Evolutionary conservation across 441 rosid species (phyloP).

Genomic region (Populus hybrid): DNA sequence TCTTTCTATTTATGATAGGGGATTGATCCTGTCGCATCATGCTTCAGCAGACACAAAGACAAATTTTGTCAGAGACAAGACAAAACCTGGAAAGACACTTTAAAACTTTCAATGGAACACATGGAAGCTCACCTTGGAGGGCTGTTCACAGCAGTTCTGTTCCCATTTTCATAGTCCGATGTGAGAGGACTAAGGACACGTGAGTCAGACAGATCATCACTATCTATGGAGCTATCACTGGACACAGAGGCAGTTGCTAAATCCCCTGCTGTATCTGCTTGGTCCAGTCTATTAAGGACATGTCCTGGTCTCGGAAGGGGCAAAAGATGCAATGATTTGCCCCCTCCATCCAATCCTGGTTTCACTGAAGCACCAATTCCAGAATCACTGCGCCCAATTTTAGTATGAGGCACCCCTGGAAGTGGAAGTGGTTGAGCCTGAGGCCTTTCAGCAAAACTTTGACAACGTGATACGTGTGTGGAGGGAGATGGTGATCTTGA

Average conservation of each 20-base stretch:
- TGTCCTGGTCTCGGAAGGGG: slow-evolving; percentile 59
- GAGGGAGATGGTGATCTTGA: slow-evolving; percentile 68
- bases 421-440: slow-evolving; percentile 71
- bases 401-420: slow-evolving; percentile 18
- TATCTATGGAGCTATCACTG: slow-evolving; percentile 54
- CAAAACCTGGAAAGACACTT: background rate
- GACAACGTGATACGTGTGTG: slow-evolving; percentile 53
- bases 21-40: slow-evolving; percentile 52
- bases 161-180: slow-evolving; percentile 54
- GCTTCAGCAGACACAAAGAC: slow-evolving; percentile 30
- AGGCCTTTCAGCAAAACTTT: slow-evolving; percentile 62
- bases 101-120: background rate
- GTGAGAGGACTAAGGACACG: slow-evolving; percentile 49
- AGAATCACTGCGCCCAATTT: slow-evolving; percentile 37
- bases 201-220: slow-evolving; percentile 53
- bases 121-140: slow-evolving; percentile 51
- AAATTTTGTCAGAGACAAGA: slow-evolving; percentile 14
- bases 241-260: slow-evolving; percentile 50
- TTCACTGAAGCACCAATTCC: slow-evolving; percentile 41
- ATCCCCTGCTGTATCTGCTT: slow-evolving; percentile 50
- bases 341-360: slow-evolving; percentile 33
- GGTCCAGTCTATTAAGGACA: slow-evolving; percentile 34
- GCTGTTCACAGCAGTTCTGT: slow-evolving; percentile 51
- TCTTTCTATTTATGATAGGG: slow-evolving; percentile 35
- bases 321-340: slow-evolving; percentile 38